Conservation (phyloP, 2,329 filamentous ascomycete species). For the Colletotrichum gigasporum region DNA sequence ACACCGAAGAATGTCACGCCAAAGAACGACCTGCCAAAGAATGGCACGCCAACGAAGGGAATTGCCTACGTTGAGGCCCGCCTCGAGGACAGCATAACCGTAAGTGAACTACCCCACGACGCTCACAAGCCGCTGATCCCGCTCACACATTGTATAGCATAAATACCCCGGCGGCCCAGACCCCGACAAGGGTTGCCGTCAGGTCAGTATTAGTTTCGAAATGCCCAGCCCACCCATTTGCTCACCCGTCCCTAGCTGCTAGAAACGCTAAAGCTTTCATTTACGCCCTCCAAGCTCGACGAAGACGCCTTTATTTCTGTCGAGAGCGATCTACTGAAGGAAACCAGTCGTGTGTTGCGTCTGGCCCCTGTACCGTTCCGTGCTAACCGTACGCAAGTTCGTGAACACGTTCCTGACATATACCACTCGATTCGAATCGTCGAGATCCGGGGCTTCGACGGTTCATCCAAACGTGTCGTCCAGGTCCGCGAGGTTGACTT, state of each 20-base stretch:
- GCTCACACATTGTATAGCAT: constrained; percentile 6
- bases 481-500: constrained; percentile 17
- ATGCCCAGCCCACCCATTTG: background rate
- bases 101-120: background rate
- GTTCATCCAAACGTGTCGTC: constrained; percentile 5
- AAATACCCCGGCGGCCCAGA: too few species aligned
- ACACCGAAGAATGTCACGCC: too few species aligned
- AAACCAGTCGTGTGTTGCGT: background rate
- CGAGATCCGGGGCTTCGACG: constrained; percentile 25
- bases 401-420: constrained; percentile 13
- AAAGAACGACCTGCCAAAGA: too few species aligned
- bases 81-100: constrained; percentile 7
- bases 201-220: background rate
- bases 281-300: constrained; percentile 17
- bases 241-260: background rate
- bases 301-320: constrained; percentile 20
- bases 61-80: constrained; percentile 28
- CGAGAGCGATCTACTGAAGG: constrained; percentile 14
- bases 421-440: constrained; percentile 27
- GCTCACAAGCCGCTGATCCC: background rate
- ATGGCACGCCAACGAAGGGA: constrained; percentile 23
- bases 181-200: constrained; percentile 16
- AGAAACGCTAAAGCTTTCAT: constrained; percentile 10
- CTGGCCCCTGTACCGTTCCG: background rate
- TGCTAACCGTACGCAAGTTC: constrained; percentile 1